Base-by-base conservation (phyloP, 1,284 basidiomycete species). In the Pisolithus thermaeus region DNA sequence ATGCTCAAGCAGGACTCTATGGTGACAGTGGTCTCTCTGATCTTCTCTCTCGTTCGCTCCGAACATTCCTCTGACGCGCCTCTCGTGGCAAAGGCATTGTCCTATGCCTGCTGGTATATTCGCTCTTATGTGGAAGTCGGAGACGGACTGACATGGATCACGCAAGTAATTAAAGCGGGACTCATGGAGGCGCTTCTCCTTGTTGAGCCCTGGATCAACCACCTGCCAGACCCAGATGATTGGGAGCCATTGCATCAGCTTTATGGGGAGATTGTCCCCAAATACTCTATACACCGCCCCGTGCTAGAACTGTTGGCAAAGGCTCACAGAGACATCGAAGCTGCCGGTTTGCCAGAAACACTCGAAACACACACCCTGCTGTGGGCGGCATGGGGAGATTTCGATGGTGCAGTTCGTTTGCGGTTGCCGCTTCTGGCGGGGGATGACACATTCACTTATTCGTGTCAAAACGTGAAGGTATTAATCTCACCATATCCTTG, bases 81-180 rank as follows among this genome's bases (percentile, higher is more conserved):
- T 12, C 40, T 61, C 47, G 38, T 63, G 25, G 62, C 66, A 27
- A 64, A 59, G 41, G 58, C 51, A 32, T 49, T 68, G 44, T 68
- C 66, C 4, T 64, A 62, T 32, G 61, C 55, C 20, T 64, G 65
- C 22, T 67, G 66, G 63, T 64, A 66, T 36, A 62, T 64, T 46
- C 64, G 63, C 7, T 52, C 59, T 6, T 64, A 61, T 25, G 54
- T 55, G 30, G 62, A 68, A 44, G 58, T 52, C 27, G 53, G 61
- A n/a, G 61, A 64, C 4, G 66, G 63, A 7, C 18, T 65, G 2
- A 54, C 61, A 47, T 64, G 66, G 64, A 39, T 64, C 43, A 51
- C 32, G 11, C 61, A 67, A 52, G 42, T 53, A 27, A 41, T 64
- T 36, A 59, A 65, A 46, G 57, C 64, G 35, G 61, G 59, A 25